Evolutionary conservation across 495 filamentous ascomycete species (phyloP).

Genomic region (Hypoxylon trugodes): DNA sequence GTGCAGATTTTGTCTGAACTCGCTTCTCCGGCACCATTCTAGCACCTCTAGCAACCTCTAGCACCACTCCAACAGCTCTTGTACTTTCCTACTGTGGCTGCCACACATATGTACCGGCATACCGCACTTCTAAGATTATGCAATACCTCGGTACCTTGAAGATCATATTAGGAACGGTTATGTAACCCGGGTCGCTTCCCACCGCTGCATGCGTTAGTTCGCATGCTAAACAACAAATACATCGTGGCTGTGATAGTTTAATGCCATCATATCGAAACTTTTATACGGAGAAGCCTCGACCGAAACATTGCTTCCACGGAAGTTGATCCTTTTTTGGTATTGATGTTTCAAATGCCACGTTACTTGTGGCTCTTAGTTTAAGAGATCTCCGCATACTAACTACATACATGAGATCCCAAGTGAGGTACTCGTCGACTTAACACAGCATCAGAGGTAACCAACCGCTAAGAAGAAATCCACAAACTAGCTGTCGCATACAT

Average conservation of each 20-base stretch:
- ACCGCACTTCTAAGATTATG: conserved; percentile 21
- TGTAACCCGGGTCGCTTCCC: conserved; percentile 23
- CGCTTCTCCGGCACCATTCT: conserved; percentile 28
- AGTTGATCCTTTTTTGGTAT: conserved; percentile 3
- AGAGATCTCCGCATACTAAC: conserved; percentile 15
- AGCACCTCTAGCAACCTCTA: conserved; percentile 27
- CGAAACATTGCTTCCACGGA: conserved; percentile 11
- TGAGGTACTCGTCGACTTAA: conserved; percentile 1
- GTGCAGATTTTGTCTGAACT: conserved; percentile 22
- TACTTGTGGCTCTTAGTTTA: conserved; percentile 2
- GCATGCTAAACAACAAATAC: conserved; percentile 10
- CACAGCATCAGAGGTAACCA: conserved; percentile 34
- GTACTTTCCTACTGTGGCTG: conserved; percentile 15
- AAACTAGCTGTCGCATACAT: neutral
- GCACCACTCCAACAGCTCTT: conserved; percentile 8
- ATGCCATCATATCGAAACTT: conserved; percentile 16
- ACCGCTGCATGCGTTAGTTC: conserved; percentile 25
- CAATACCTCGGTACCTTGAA: conserved; percentile 36
- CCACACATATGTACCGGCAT: conserved; percentile 25
- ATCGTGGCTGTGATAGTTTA: conserved; percentile 22
- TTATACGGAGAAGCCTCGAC: conserved; percentile 9
- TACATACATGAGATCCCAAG: conserved; percentile 3
- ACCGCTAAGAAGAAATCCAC: neutral
- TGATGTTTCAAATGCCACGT: neutral
- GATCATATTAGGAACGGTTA: conserved; percentile 39